A percentile compares a stretch with the other conserved stretches of the same genome.
These are phyloP conservation scores for Gossypium stocksii DNA, from an alignment of 345 rosid genomes.

Conservation along the genomic window DNA sequence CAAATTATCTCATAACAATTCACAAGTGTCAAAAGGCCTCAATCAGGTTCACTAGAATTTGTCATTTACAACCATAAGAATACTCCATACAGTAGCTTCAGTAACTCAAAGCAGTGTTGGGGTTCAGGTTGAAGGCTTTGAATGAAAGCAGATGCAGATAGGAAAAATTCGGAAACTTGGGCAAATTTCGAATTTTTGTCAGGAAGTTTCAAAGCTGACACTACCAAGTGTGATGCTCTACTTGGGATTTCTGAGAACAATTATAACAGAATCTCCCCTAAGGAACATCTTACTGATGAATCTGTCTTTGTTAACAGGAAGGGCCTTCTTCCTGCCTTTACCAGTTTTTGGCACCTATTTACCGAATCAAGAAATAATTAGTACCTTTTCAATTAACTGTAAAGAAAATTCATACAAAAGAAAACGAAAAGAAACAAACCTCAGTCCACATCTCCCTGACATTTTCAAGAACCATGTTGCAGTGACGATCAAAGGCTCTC, in stretches of 20 bases:
- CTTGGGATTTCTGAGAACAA: conserved; percentile 95
- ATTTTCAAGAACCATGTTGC: conserved; percentile 99
- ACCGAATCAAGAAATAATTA: background rate
- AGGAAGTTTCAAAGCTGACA: background rate
- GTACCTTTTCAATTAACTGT: background rate
- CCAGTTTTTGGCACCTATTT: conserved; percentile 85
- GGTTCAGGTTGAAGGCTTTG: background rate
- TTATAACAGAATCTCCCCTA: conserved; percentile 95
- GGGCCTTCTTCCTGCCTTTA: conserved; percentile 97
- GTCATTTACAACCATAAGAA: background rate
- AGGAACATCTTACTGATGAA: conserved; percentile 99
- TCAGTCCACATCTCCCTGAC: conserved; percentile 99
- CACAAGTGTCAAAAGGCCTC: background rate
- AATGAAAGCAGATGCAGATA: background rate
- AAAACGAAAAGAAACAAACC: conserved; percentile 34
- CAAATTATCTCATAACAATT: background rate
- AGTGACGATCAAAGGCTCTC: conserved; percentile 93
- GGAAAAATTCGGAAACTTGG: background rate
- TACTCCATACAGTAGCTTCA: background rate
- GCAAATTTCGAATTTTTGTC: background rate
- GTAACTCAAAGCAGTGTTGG: background rate
- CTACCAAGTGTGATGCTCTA: conserved; percentile 14
- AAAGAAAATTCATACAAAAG: background rate
- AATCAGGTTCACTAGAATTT: background rate
- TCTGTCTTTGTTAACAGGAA: conserved; percentile 88